phyloP scores from a whole-genome alignment of 345 rosid genomes.

The Gossypium rotundifolium region DNA sequence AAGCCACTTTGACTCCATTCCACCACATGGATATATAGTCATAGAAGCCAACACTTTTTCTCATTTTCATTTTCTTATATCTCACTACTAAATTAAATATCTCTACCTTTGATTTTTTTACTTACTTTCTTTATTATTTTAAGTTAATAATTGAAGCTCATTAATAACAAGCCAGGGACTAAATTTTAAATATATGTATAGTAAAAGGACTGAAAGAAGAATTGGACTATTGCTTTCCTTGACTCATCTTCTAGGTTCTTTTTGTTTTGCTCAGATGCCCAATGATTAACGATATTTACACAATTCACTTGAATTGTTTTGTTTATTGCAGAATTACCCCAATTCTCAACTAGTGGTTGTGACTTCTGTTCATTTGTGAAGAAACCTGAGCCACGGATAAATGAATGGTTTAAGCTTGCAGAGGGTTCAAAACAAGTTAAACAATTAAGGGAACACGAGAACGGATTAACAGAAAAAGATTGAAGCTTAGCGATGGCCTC shows the following conservation, averaged over 20 bases:
- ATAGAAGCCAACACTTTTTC: background rate
- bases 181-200: background rate
- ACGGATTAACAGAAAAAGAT: background rate
- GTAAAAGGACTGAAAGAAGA: background rate
- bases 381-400: constrained; percentile 1
- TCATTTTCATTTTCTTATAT: background rate
- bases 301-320: background rate
- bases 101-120: background rate
- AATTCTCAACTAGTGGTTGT: background rate
- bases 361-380: background rate
- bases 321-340: background rate
- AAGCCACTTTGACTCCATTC: background rate
- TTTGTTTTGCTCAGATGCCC: background rate
- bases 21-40: background rate
- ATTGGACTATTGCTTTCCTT: too few species aligned
- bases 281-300: background rate
- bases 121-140: too few species aligned
- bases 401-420: constrained; percentile 6
- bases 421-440: background rate
- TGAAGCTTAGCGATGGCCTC: constrained; percentile 49
- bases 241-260: background rate
- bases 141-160: too few species aligned
- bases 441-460: background rate
- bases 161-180: too few species aligned
- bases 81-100: background rate